These are phyloP conservation scores for Echinosophora koreensis DNA, from an alignment of 306 rosid genomes.

Conservation along the genomic window DNA sequence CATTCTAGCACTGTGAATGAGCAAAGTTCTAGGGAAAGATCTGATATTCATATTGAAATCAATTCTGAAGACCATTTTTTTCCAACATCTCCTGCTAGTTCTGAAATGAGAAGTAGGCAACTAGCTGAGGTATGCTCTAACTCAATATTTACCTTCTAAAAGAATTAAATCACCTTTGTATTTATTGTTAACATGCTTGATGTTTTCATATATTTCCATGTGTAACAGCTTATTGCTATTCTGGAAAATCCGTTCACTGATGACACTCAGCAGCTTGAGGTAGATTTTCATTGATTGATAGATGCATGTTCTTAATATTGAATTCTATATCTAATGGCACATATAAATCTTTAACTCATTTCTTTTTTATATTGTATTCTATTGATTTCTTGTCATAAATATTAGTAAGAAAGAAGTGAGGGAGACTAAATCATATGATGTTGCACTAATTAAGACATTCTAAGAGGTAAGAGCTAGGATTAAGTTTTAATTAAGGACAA, in stretches of 20 bases:
- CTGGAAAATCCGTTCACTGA: neutral
- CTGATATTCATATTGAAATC: conserved; percentile 1
- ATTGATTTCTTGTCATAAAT: neutral
- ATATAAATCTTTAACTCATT: neutral
- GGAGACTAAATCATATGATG: neutral
- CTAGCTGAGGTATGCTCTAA: neutral
- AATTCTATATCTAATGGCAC: neutral
- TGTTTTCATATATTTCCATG: neutral
- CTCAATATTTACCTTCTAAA: neutral
- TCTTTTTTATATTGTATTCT: neutral
- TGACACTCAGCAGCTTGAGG: neutral
- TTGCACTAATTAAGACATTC: neutral
- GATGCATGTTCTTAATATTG: neutral
- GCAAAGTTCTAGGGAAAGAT: neutral
- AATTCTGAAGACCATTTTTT: neutral
- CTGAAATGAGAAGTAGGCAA: neutral
- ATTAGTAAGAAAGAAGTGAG: too few relatives aligned
- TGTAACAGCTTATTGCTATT: too few relatives aligned
- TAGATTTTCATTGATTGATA: conserved; percentile 7
- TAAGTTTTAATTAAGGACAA: neutral
- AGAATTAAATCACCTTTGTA: neutral
- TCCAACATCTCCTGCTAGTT: neutral
- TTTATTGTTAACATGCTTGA: neutral
- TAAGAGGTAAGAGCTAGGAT: neutral
- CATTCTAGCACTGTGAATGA: too few relatives aligned